phyloP scores from a whole-genome alignment of 2,329 filamentous ascomycete genomes.

The Aspergillus candidus region DNA sequence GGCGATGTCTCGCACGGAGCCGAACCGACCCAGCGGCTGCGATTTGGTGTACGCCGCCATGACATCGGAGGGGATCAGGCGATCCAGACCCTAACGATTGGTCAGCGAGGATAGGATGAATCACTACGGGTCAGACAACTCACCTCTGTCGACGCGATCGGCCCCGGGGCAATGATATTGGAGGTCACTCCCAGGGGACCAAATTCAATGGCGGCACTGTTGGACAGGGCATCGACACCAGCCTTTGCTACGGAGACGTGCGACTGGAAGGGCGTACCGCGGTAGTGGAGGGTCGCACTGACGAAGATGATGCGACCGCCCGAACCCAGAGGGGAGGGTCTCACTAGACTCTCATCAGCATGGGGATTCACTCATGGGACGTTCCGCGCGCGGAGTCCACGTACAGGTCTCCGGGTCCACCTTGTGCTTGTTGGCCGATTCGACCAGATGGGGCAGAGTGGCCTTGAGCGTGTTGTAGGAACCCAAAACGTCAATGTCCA shows the following conservation, averaged over 20 bases:
- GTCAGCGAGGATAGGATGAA: neutral
- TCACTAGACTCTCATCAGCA: conserved; percentile 9
- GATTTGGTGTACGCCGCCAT: conserved; percentile 41
- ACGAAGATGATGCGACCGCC: conserved; percentile 85
- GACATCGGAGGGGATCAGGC: conserved; percentile 52
- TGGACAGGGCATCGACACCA: conserved; percentile 76
- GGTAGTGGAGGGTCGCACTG: conserved; percentile 86
- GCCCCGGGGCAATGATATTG: conserved; percentile 84
- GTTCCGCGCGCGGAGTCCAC: too few relatives aligned
- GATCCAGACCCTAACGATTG: conserved; percentile 53
- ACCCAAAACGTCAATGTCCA: conserved; percentile 91
- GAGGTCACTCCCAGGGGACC: conserved; percentile 79
- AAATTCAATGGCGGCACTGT: conserved; percentile 77
- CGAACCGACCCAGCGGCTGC: conserved; percentile 70
- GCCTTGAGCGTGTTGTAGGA: conserved; percentile 95
- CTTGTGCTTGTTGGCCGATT: conserved; percentile 61
- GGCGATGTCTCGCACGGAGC: conserved; percentile 78
- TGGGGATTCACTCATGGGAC: too few relatives aligned
- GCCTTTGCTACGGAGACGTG: conserved; percentile 93
- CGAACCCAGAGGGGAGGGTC: conserved; percentile 46
- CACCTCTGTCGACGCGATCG: conserved; percentile 73
- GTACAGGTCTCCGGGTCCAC: conserved; percentile 52
- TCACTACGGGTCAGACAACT: neutral
- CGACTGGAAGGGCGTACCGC: conserved; percentile 74
- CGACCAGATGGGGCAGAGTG: conserved; percentile 71